Percentiles rank a stretch among this genome's conserved stretches.
Conservation (phyloP, 306 rosid species). For the Vachellia collinsii region DNA sequence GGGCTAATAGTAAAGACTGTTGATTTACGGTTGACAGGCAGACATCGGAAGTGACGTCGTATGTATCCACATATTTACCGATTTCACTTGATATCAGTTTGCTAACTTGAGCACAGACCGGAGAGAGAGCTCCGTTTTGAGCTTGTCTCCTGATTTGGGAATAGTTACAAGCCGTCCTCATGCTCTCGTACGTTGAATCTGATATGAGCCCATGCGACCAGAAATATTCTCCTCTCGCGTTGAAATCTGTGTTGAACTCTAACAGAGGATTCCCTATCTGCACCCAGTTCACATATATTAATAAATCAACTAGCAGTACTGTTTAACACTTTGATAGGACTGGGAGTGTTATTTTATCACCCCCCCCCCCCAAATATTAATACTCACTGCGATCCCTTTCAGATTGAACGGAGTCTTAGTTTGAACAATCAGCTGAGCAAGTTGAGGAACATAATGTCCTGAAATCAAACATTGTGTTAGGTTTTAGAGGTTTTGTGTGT, state of each 20-base stretch:
- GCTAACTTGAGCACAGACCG: slow-evolving; percentile 41
- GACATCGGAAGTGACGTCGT: slow-evolving; percentile 58
- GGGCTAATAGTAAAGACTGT: slow-evolving; percentile 46
- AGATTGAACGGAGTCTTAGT: slow-evolving; percentile 53
- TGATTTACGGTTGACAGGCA: slow-evolving; percentile 48
- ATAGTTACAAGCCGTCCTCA: slow-evolving; percentile 53
- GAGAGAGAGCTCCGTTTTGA: slow-evolving; percentile 29
- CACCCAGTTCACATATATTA: neutral
- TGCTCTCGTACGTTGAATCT: slow-evolving; percentile 49
- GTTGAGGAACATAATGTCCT: slow-evolving; percentile 85
- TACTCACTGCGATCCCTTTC: slow-evolving; percentile 74
- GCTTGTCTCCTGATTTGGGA: slow-evolving; percentile 59
- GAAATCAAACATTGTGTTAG: slow-evolving; percentile 23
- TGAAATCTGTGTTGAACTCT: slow-evolving; percentile 63
- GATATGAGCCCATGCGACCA: slow-evolving; percentile 78
- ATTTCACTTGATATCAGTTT: slow-evolving; percentile 37
- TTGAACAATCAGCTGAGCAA: slow-evolving; percentile 64
- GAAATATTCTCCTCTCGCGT: slow-evolving; percentile 53
- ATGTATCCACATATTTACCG: slow-evolving; percentile 35
- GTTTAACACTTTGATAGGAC: no score
- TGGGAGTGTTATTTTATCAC: no score
- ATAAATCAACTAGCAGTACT: no score
- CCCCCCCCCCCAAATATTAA: neutral
- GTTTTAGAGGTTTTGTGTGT: neutral
- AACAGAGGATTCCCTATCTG: slow-evolving; percentile 80